Evolutionary conservation across 164 flowering plant species (phyloP), one percentile per base, ranked within the genome.

Genomic region (Piper longum): DNA sequence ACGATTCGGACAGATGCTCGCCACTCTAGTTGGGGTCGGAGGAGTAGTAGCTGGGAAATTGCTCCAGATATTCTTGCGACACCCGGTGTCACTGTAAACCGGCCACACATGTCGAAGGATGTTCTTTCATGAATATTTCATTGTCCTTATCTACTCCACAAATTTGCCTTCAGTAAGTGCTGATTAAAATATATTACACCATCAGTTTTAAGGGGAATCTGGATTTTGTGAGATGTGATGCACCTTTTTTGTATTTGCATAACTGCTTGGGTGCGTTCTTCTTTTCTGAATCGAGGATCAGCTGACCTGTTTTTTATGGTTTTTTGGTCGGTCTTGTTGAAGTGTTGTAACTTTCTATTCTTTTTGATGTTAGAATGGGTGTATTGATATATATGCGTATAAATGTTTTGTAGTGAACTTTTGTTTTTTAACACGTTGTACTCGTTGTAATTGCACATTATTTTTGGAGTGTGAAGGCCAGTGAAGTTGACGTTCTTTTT

Each of bases 31-130:
- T 74, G 81, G 83, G 92, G 82, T 44, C 74, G 84, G 74, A 80
- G 84, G 69, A 81, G 91, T 41, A 78, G 80, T 62, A 89, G 85
- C 72, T 89, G 89, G 88, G 96, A 89, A 64, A 81, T 85, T 18
- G 71, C 83, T 14, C 76, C 80, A 0, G 90, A 88, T 16, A 76
- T 74, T 54, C 74, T 71, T 43, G 75, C 73, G 4, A 77, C 70
- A 61, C 62, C 87, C 14, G 59, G 63, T 6, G 82, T 72, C 43
- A 69, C 74, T 0, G 82, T 78, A 57, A 77, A 67, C 71, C 73
- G 77, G 77, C 73, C 75, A 73, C 48, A 74, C 61, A 55, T 36
- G 39, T 62, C 70, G 60, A 75, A 68, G 64, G 64, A 43, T 36
- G 18, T 18, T 60, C 26, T 3, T 16, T 41, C 60, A 57, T 36